These are phyloP conservation scores for Bidens hawaiensis DNA, from an alignment of 140 eudicot genomes.

Conservation along the genomic window DNA sequence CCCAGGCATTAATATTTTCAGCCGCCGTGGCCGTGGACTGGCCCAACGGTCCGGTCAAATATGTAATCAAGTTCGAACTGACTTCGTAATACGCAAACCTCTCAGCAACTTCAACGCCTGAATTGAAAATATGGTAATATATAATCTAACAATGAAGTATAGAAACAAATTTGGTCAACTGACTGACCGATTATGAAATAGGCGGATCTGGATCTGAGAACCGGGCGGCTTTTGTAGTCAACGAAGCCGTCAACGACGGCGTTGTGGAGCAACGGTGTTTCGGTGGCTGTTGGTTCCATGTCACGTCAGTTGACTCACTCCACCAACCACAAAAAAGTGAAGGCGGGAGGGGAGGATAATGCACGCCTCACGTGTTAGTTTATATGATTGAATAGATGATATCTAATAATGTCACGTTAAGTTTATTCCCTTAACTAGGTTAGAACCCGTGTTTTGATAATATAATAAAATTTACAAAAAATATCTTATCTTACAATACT, in stretches of 20 bases:
- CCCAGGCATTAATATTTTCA: constrained; percentile 58
- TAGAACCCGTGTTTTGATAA: no score
- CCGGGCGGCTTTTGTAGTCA: constrained; percentile 60
- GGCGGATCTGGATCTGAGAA: constrained; percentile 53
- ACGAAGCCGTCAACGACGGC: constrained; percentile 44
- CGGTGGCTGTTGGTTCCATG: constrained; percentile 33
- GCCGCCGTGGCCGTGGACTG: constrained; percentile 67
- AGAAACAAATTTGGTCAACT: neutral
- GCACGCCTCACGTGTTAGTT: neutral
- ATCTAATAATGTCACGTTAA: no score
- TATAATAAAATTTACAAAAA: no score
- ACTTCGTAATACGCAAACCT: constrained; percentile 57
- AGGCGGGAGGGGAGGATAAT: constrained; percentile 11
- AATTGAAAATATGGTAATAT: no score
- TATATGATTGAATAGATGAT: no score
- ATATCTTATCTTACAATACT: no score
- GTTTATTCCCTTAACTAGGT: no score
- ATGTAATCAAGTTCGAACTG: constrained; percentile 48
- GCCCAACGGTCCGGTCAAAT: constrained; percentile 69
- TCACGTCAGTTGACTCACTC: neutral
- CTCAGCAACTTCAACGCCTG: constrained; percentile 69
- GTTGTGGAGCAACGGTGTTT: constrained; percentile 35
- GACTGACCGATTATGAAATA: constrained; percentile 55
- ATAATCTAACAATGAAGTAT: neutral
- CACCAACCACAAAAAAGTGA: constrained; percentile 1